Percentiles rank a stretch among this genome's conserved stretches.
phyloP scores from a whole-genome alignment of 768 basidiomycete species.

The Leccinum arenicola region DNA sequence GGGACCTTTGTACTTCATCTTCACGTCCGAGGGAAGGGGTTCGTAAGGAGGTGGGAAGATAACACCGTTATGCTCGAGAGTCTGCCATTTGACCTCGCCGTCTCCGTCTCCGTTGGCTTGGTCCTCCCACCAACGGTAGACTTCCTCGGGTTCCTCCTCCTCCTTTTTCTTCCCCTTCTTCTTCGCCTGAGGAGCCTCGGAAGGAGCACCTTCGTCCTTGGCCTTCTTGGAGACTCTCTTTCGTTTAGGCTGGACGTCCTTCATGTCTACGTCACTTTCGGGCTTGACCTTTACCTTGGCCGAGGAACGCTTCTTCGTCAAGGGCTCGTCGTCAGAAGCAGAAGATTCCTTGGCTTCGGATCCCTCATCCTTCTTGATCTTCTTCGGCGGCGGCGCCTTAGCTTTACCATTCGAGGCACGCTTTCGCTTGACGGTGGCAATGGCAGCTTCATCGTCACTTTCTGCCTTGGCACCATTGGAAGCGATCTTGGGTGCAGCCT shows the following conservation, averaged over 20 bases:
- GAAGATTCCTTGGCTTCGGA: slow-evolving; percentile 16
- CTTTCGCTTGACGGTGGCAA: slow-evolving; percentile 44
- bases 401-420: slow-evolving; percentile 43
- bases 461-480: slow-evolving; percentile 40
- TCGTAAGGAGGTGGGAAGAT: slow-evolving; percentile 96
- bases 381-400: slow-evolving; percentile 64
- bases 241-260: slow-evolving; percentile 41
- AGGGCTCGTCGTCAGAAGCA: slow-evolving; percentile 37
- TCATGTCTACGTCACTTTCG: slow-evolving; percentile 49
- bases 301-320: slow-evolving; percentile 22
- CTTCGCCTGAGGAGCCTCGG: slow-evolving; percentile 47
- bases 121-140: slow-evolving; percentile 87
- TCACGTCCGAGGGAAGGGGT: slow-evolving; percentile 74
- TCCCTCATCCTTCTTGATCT: slow-evolving; percentile 52
- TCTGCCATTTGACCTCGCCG: slow-evolving; percentile 85
- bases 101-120: slow-evolving; percentile 76
- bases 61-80: slow-evolving; percentile 93
- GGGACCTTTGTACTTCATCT: slow-evolving; percentile 94
- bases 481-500: slow-evolving; percentile 31
- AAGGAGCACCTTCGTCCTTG: slow-evolving; percentile 43
- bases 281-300: slow-evolving; percentile 40
- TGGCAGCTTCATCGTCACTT: slow-evolving; percentile 42
- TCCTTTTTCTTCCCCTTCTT: slow-evolving; percentile 57
- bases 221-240: slow-evolving; percentile 51
- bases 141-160: slow-evolving; percentile 61